Conservation (phyloP, 352 stramenopile species). For the Albugo candida region DNA sequence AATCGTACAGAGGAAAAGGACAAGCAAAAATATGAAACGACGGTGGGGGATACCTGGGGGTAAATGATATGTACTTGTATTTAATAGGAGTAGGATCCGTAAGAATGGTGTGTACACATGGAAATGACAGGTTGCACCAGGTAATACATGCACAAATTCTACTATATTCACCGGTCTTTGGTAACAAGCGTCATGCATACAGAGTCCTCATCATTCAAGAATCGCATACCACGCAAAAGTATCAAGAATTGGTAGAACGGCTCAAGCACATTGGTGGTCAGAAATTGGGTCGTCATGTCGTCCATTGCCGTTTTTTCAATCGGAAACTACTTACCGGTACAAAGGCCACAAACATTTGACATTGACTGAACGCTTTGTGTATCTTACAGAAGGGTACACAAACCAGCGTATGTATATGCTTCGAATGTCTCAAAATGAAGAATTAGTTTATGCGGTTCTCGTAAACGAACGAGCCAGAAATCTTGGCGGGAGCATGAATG, state of each 20-base stretch:
- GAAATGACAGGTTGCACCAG: no score
- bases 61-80: no score
- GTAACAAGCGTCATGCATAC: neutral
- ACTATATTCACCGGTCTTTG: no score
- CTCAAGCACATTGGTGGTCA: slow-evolving; percentile 59
- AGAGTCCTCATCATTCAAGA: slow-evolving; percentile 72
- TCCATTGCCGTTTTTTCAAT: slow-evolving; percentile 77
- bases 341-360: neutral
- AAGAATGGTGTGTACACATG: no score
- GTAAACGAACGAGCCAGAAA: slow-evolving; percentile 56
- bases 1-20: no score
- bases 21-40: no score
- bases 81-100: no score
- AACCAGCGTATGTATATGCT: slow-evolving; percentile 84
- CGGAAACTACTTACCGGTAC: slow-evolving; percentile 55
- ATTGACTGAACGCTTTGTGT: neutral
- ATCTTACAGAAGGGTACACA: slow-evolving; percentile 36
- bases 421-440: slow-evolving; percentile 75
- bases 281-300: slow-evolving; percentile 57
- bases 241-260: slow-evolving; percentile 75
- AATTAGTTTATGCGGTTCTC: slow-evolving; percentile 67
- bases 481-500: slow-evolving; percentile 38
- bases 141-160: no score
- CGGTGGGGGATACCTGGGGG: no score
- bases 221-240: slow-evolving; percentile 64